Conservation (phyloP, 2,329 filamentous ascomycete species). For the Chalaropsis ovoidea region DNA sequence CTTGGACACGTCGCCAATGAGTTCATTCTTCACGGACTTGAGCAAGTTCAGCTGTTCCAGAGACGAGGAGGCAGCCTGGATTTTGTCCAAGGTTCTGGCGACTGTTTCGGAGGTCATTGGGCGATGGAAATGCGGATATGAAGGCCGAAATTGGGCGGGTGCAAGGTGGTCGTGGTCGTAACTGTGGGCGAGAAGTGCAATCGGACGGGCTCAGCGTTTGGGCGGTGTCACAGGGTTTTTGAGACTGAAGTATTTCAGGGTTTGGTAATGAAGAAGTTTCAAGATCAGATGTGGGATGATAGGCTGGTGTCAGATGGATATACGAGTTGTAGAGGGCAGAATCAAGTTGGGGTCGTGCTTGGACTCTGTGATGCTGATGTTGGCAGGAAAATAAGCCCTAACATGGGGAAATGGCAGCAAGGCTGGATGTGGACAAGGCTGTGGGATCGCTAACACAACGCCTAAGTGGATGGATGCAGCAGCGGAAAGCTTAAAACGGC, state of each 20-base stretch:
- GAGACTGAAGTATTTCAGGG: background rate
- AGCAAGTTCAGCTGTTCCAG: slow-evolving; percentile 51
- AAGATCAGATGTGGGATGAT: background rate
- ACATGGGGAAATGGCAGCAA: slow-evolving; percentile 11
- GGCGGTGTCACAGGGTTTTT: background rate
- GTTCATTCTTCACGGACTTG: slow-evolving; percentile 71
- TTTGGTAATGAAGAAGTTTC: background rate
- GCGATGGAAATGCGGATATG: background rate
- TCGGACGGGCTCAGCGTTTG: background rate
- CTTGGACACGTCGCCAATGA: slow-evolving; percentile 76
- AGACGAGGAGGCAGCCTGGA: slow-evolving; percentile 44
- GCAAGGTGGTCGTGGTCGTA: background rate
- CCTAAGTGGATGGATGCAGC: background rate
- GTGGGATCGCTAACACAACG: background rate
- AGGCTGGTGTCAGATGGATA: background rate
- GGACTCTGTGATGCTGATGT: background rate
- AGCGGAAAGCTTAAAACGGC: too few species aligned
- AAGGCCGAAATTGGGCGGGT: background rate
- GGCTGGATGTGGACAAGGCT: slow-evolving; percentile 18
- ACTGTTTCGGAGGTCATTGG: slow-evolving; percentile 46
- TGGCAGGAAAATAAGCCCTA: background rate
- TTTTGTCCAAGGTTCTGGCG: slow-evolving; percentile 46
- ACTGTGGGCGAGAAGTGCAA: background rate
- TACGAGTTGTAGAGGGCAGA: background rate
- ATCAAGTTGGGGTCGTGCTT: background rate